phyloP scores from a whole-genome alignment of 805 yeast species.

The Blastobotrys chiropterorum region DNA sequence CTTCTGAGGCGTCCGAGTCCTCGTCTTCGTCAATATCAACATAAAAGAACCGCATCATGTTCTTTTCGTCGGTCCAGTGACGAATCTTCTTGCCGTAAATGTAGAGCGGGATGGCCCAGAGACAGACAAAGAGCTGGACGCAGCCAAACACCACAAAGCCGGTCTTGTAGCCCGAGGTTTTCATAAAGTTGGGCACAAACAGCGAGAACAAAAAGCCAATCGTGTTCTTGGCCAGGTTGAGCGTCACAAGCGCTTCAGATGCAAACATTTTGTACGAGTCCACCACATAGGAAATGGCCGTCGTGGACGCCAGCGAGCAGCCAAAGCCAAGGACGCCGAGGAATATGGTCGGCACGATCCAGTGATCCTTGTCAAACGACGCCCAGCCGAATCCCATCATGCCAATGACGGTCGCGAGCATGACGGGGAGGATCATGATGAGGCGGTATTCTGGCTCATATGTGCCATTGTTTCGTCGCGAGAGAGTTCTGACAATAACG shows the following conservation, averaged over 20 bases:
- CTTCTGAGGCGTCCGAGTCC: neutral
- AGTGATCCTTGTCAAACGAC: conserved; percentile 37
- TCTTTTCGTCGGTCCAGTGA: conserved; percentile 45
- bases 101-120: conserved; percentile 46
- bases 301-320: conserved; percentile 54
- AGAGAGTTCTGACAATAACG: conserved; percentile 39
- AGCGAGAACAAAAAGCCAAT: conserved; percentile 52
- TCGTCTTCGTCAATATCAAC: conserved; percentile 25
- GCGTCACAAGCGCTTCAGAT: conserved; percentile 50
- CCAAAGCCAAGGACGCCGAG: conserved; percentile 55
- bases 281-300: conserved; percentile 54
- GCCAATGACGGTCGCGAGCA: conserved; percentile 41
- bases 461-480: conserved; percentile 43
- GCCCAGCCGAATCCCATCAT: conserved; percentile 64
- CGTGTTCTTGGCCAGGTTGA: conserved; percentile 49
- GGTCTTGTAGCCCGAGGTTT: conserved; percentile 37
- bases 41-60: conserved; percentile 38
- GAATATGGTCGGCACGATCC: conserved; percentile 55
- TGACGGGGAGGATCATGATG: conserved; percentile 47
- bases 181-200: conserved; percentile 45
- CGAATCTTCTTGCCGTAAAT: conserved; percentile 48
- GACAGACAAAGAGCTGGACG: conserved; percentile 43
- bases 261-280: conserved; percentile 54
- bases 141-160: conserved; percentile 49
- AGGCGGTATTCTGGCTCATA: conserved; percentile 61